Evolutionary conservation across 306 rosid genomes (phyloP), one percentile per base, ranked within the genome.

Genomic region (Trifolium repens): DNA sequence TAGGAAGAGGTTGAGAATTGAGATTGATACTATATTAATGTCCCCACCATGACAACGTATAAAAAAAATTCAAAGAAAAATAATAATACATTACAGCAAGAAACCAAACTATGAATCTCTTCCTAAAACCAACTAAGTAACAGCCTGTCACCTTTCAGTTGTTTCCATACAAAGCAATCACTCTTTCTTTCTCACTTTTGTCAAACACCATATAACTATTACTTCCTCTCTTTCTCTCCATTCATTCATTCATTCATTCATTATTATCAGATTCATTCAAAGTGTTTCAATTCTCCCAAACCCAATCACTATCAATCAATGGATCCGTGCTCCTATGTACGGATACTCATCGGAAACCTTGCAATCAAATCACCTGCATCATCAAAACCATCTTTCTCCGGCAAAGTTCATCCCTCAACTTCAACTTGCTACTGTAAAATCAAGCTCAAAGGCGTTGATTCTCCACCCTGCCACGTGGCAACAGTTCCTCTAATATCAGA

Each of bases 311-410:
- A 7, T 0, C 17, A n/a, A 4, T 4, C 15, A 9, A 61, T 92
- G 98, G 96, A 93, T 87, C 96, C 96, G 55, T 90, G 98, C 78
- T 83, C 87, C 2, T 93, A 86, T 50, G 78, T 87, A 63, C 96
- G 98, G 88, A 69, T 93, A 78, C 88, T 90, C 16, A 71, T 93
- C 71, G 91, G 94, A 24, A 90, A 90, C 89, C 68, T 93, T 9
- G 88, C 91, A 55, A 59, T 93, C 15, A 90, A 89, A 63, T 82
- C 83, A 3, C 88, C 88, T 30, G 74, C 83, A 1, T 77, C 83
- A 8, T 79, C 96, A 0, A 85, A 57, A 15, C 85, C 92, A 0
- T 87, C 93, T 0, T 79, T 67, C 82, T 82, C 96, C 67, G 86
- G 84, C 61, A 64, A 81, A 49, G 87, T 86, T 1, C 92, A 83